Percentiles rank a stretch among this genome's conserved stretches.
Evolutionary conservation across 164 flowering plant species (phyloP).

Genomic region (Dillenia suffruticosa): DNA sequence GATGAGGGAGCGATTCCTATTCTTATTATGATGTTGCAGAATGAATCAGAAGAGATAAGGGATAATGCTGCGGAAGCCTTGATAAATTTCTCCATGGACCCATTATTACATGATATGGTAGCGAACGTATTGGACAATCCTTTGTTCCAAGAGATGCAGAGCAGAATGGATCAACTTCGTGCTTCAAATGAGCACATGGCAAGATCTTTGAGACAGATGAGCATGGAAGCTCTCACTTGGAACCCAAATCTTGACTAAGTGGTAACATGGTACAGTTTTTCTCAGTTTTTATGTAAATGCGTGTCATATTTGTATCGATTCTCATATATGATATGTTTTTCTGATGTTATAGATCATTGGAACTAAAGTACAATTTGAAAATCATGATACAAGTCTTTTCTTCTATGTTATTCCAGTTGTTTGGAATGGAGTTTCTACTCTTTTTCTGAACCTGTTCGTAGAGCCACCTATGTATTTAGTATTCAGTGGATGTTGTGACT

Average conservation of each 20-base stretch:
- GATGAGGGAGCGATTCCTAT: slow-evolving; percentile 41
- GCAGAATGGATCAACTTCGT: slow-evolving; percentile 24
- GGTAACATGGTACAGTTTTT: neutral
- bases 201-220: slow-evolving; percentile 33
- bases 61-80: slow-evolving; percentile 57
- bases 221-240: slow-evolving; percentile 30
- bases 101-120: slow-evolving; percentile 20
- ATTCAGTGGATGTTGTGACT: too few species aligned
- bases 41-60: slow-evolving; percentile 39
- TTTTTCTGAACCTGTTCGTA: too few species aligned
- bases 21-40: slow-evolving; percentile 32
- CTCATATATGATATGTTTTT: too few species aligned
- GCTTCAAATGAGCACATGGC: slow-evolving; percentile 27
- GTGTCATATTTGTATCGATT: too few species aligned
- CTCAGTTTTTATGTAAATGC: too few species aligned
- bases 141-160: slow-evolving; percentile 31
- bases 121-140: slow-evolving; percentile 28
- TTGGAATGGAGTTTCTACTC: too few species aligned
- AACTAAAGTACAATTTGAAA: too few species aligned
- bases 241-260: slow-evolving; percentile 14
- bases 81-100: slow-evolving; percentile 41
- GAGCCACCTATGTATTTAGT: too few species aligned
- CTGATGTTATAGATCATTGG: too few species aligned
- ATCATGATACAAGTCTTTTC: too few species aligned
- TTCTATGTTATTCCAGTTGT: too few species aligned